These are phyloP conservation scores for Lecanicillium sp. DNA, from an alignment of 2,329 filamentous ascomycete genomes.

Conservation along the genomic window DNA sequence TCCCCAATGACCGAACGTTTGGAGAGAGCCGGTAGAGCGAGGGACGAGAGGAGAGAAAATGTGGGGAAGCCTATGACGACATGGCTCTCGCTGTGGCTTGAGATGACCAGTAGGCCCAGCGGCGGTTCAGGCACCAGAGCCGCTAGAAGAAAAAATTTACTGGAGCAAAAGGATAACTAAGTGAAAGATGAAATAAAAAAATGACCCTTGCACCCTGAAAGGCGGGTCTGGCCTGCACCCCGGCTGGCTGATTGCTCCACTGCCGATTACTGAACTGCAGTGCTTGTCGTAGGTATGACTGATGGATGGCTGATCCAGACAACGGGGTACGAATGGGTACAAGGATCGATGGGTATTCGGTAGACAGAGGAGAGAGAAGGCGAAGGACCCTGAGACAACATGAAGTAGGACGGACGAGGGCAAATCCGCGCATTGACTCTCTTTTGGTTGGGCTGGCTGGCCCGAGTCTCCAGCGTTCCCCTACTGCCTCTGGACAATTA, in stretches of 20 bases:
- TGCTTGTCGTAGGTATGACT: not conserved
- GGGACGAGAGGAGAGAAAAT: not conserved
- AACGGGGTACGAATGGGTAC: no score
- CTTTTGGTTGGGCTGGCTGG: not conserved
- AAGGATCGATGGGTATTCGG: no score
- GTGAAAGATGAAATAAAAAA: not conserved
- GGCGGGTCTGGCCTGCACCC: conserved; percentile 8
- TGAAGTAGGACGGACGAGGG: no score
- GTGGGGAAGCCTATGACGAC: conserved; percentile 9
- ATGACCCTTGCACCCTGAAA: not conserved
- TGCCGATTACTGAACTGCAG: conserved; percentile 5
- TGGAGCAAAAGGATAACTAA: no score
- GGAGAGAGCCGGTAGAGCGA: not conserved
- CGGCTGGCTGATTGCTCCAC: not conserved
- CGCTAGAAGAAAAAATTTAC: not conserved
- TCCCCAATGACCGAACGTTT: not conserved
- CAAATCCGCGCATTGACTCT: conserved; percentile 2
- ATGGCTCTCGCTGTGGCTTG: conserved; percentile 2
- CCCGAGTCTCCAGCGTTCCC: no score
- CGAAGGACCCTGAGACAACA: no score
- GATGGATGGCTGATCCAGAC: not conserved
- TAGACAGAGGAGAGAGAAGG: no score
- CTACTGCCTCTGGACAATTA: no score
- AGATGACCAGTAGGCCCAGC: not conserved
- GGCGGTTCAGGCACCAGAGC: conserved; percentile 5